Conservation (phyloP, 192 early-diverging fungal genomes). For the Podila epicladia region DNA sequence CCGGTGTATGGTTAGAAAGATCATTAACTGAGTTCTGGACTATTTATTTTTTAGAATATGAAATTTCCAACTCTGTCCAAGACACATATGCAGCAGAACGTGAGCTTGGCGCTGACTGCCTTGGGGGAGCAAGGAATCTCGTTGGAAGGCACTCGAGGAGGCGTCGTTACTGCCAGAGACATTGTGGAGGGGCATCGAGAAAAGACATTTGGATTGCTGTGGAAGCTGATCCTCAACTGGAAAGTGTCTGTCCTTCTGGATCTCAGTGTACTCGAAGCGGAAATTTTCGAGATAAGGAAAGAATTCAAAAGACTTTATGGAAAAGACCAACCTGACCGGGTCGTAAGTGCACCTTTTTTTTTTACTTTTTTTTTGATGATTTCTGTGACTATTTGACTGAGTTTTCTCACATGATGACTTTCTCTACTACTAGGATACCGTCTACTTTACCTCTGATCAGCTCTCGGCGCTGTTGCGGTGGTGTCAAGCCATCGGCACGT, state of each 20-base stretch:
- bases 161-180: conserved; percentile 34
- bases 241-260: conserved; percentile 48
- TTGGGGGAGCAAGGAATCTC: conserved; percentile 30
- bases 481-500: conserved; percentile 52
- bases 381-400: not conserved
- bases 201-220: conserved; percentile 52
- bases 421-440: conserved; percentile 21
- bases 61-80: conserved; percentile 49
- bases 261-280: conserved; percentile 27
- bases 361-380: not conserved
- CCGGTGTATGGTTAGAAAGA: no score
- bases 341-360: conserved; percentile 11
- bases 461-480: conserved; percentile 43
- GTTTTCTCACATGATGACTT: no score
- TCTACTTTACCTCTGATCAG: conserved; percentile 51
- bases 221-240: conserved; percentile 54
- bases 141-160: conserved; percentile 43
- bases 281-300: conserved; percentile 26
- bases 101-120: conserved; percentile 35
- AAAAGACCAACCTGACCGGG: conserved; percentile 31
- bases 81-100: conserved; percentile 53
- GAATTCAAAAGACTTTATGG: conserved; percentile 34
- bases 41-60: conserved; percentile 33
- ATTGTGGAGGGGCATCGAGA: conserved; percentile 53
- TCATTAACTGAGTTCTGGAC: not conserved